Percentiles rank a stretch among this genome's conserved stretches.
Evolutionary conservation across 352 stramenopile genomes (phyloP).

Genomic region (Elongisporangium undulatum): DNA sequence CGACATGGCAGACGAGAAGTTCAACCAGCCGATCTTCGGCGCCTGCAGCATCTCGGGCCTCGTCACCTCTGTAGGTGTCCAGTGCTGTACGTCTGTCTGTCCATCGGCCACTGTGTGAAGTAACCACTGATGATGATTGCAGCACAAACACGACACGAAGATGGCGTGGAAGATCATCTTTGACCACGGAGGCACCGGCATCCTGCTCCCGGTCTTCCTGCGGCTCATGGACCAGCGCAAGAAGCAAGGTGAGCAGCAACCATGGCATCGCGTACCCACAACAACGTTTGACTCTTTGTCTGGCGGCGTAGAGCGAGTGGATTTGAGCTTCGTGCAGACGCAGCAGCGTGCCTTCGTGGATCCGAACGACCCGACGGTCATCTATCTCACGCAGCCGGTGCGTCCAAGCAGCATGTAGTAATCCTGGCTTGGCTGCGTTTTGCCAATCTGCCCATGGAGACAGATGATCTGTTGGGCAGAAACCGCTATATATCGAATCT

Average conservation of each 20-base stretch:
- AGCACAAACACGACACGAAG: slow-evolving; percentile 10
- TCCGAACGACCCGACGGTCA: slow-evolving; percentile 81
- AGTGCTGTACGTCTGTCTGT: not conserved
- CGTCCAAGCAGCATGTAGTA: not conserved
- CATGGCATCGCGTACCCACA: too few species aligned
- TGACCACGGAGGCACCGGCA: slow-evolving; percentile 75
- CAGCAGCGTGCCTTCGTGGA: slow-evolving; percentile 85
- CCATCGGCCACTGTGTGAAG: slow-evolving; percentile 1
- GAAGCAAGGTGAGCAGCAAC: slow-evolving; percentile 46
- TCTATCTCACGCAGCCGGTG: slow-evolving; percentile 77
- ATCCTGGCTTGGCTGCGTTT: not conserved
- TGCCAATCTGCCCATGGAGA: too few species aligned
- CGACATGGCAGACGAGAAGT: slow-evolving; percentile 85
- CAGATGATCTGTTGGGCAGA: not conserved
- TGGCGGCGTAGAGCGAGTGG: slow-evolving; percentile 42
- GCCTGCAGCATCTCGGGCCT: slow-evolving; percentile 83
- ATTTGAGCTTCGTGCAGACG: slow-evolving; percentile 68
- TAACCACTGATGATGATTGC: not conserved
- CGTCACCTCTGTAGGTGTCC: slow-evolving; percentile 37
- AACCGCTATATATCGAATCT: not conserved
- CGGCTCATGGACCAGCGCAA: slow-evolving; percentile 75
- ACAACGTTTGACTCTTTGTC: not conserved
- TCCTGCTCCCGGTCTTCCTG: slow-evolving; percentile 82
- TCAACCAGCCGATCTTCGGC: slow-evolving; percentile 89
- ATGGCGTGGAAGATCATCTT: slow-evolving; percentile 83